Evolutionary conservation across 2,329 filamentous ascomycete species (phyloP), one percentile per base, ranked within the genome.

Genomic region (Monosporascus sp.): DNA sequence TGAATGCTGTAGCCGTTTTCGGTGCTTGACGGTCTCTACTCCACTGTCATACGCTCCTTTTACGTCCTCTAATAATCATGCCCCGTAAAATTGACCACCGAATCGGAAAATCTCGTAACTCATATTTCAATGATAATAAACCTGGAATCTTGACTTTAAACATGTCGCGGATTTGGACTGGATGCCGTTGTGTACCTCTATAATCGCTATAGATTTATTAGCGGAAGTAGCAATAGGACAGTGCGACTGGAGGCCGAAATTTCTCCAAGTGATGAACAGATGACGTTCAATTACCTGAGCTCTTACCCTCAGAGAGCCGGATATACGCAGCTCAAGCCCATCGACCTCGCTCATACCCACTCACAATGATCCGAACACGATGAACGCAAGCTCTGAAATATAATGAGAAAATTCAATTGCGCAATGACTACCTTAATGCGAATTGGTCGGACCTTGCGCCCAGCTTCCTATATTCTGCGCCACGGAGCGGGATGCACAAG

Each of bases 281-380:
- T 65, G 63, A 64, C 62, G 61, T 64, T 52, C 45, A 55, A 53
- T 51, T 57, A 47, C 52, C 31, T 48, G 57, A 53, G 50, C 51
- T 40, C 40, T 38, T 17, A 52, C 24, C 38, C 54, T 40, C 48
- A 11, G 37, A 11, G 37, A 27, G 9, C 31, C 9, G 5, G 31
- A 14, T 35, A 11, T 5, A 31, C 27, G 27, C 27, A 31, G 27
- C 27, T 31, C 27, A 31, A 27, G 9, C 5, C 11, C 11, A 35
- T 35, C 11, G 31, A 14, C 31, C 9, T 35, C 31, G 11, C 31
- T 35, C 31, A 14, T 35, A 35, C 31, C 31, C 31, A 14, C 31
- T 31, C 27, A 35, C 31, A 35, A 35, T 35, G 27, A 27, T 27
- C 31, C 9, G 26, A 22, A 41, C n/a, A 11, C 19, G 20, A 40